phyloP scores from a whole-genome alignment of 2,329 filamentous ascomycete species.

The Talaromyces sp. region DNA sequence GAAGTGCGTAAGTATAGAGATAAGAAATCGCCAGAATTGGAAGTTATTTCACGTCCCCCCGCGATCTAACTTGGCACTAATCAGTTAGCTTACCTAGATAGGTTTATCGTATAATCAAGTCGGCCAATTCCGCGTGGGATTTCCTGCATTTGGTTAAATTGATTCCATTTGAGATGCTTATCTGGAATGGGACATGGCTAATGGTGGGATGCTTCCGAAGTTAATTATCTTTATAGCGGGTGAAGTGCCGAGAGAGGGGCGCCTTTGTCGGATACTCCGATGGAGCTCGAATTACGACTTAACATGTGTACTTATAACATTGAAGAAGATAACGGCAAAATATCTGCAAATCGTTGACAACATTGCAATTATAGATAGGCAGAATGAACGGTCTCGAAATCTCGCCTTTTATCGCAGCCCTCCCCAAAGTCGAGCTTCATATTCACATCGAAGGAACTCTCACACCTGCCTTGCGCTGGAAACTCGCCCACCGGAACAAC shows the following conservation, averaged over 20 bases:
- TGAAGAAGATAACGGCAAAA: too few relatives aligned
- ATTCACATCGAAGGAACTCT: constrained; percentile 49
- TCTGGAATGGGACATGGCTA: neutral
- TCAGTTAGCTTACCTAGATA: neutral
- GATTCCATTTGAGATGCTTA: neutral
- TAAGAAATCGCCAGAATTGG: neutral
- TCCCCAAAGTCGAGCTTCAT: constrained; percentile 49
- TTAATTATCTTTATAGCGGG: neutral
- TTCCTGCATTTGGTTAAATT: neutral
- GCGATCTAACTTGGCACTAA: neutral
- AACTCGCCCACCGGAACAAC: constrained; percentile 40
- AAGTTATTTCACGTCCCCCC: neutral
- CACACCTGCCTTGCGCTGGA: constrained; percentile 42
- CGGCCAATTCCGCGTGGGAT: neutral
- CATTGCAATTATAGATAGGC: neutral
- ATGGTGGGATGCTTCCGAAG: neutral
- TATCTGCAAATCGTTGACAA: too few relatives aligned
- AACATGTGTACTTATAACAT: too few relatives aligned
- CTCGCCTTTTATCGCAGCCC: constrained; percentile 31
- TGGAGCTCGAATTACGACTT: neutral
- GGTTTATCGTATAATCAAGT: neutral
- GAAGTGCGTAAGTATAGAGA: constrained; percentile 13
- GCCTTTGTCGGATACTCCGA: neutral
- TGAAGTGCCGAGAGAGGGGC: neutral
- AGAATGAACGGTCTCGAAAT: constrained; percentile 22